Evolutionary conservation across 352 stramenopile genomes (phyloP).

Genomic region (Globisporangium uncinulatum): DNA sequence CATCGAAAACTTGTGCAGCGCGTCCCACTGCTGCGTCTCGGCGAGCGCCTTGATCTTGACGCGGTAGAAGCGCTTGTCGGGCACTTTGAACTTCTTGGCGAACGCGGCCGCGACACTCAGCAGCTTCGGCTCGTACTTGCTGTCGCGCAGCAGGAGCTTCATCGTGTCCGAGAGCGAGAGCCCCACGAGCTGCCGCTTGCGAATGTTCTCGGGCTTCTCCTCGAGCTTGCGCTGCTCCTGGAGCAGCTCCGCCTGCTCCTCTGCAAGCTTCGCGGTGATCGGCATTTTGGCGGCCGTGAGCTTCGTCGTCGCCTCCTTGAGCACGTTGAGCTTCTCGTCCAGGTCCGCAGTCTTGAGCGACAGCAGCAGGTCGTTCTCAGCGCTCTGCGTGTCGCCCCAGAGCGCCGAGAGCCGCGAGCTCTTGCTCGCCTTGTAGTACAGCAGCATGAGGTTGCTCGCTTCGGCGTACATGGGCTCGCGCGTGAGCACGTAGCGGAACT

Average conservation of each 20-base stretch:
- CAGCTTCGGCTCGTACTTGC: conserved; percentile 82
- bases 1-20: conserved; percentile 81
- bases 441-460: conserved; percentile 67
- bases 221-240: conserved; percentile 82
- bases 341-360: conserved; percentile 60
- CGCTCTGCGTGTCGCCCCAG: conserved; percentile 57
- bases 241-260: conserved; percentile 86
- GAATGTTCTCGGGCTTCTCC: conserved; percentile 77
- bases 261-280: conserved; percentile 56
- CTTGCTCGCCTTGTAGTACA: conserved; percentile 76
- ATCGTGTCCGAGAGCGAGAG: conserved; percentile 86
- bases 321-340: conserved; percentile 55
- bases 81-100: conserved; percentile 88
- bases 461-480: conserved; percentile 67
- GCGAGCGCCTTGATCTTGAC: conserved; percentile 88
- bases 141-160: conserved; percentile 67
- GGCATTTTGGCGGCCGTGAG: conserved; percentile 66
- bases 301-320: conserved; percentile 66
- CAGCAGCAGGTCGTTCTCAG: conserved; percentile 67
- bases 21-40: conserved; percentile 83
- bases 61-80: conserved; percentile 89
- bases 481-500: conserved; percentile 73
- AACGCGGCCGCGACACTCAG: conserved; percentile 52
- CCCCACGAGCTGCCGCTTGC: conserved; percentile 74
- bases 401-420: conserved; percentile 49